Base-by-base conservation (phyloP, 2,329 filamentous ascomycete species). In the Aspergillus tamarii region DNA sequence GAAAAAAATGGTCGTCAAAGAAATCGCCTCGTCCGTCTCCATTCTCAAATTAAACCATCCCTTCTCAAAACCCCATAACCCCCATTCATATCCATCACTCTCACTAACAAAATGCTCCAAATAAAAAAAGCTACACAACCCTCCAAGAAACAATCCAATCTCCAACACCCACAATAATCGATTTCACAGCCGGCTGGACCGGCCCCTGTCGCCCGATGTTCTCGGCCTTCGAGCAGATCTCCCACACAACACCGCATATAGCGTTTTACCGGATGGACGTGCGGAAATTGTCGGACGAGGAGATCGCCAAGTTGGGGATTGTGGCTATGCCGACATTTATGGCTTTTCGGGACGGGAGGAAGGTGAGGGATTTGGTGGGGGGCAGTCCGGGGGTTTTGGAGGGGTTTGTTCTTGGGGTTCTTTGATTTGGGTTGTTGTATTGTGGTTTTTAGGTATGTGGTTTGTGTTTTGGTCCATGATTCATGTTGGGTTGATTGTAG, bases 311-410 rank as follows among this genome's bases (percentile, higher is more conserved):
- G 26, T 19, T 50, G 26, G 46, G 46, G 46, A 50, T 50, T 26
- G 26, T 50, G 46, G 46, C 46, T 7, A 50, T 50, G 46, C 46
- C 46, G 26, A 50, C 46, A 26, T 50, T 50, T 50, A 50, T 50
- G 23, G 46, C 30, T 26, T 50, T 50, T 1, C 23, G 46, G 23
- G 46, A 50, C 8, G 46, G 46, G 7, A 30, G 9, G 46, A 50
- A 50, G 26, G 23, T 50, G 26, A 11, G 26, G 9, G 46, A 50
- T 30, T 30, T 50, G 26, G 46, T 50, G 2, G 46, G 46, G 26
- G 46, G 23, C 3, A 50, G 46, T 50, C 46, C 46, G 3, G 10
- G 14, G 26, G 23, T 1, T 9, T 30, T 50, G 46, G 46, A 50
- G 26, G 26, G 26, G 14, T 50, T 58, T 30, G 39, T 48, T 12